Conservation (phyloP, 805 yeast genomes). For the Candida oleophila region DNA sequence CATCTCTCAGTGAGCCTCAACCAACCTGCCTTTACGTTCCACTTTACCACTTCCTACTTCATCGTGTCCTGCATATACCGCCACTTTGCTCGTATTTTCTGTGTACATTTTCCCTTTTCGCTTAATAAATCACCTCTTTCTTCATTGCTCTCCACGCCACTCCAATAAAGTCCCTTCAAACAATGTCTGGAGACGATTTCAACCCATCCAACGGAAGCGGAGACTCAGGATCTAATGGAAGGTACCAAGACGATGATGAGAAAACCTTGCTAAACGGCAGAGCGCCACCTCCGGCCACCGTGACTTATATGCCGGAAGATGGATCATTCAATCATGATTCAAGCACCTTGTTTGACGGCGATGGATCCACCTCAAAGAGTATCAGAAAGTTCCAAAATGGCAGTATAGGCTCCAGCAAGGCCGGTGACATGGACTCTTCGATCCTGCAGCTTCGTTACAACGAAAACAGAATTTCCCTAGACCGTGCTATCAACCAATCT, state of each 20-base stretch:
- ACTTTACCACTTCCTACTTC: too few relatives aligned
- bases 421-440: constrained; percentile 46
- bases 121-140: not conserved
- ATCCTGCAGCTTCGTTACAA: constrained; percentile 76
- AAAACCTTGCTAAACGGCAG: constrained; percentile 3
- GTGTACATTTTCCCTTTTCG: not conserved
- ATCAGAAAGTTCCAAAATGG: not conserved
- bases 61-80: not conserved
- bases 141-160: not conserved
- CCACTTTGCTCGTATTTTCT: too few relatives aligned
- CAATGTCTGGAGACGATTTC: not conserved
- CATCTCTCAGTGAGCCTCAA: too few relatives aligned
- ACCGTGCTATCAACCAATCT: constrained; percentile 56
- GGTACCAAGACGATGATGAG: constrained; percentile 3
- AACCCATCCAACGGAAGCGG: not conserved
- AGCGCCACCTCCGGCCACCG: constrained; percentile 16
- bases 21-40: too few relatives aligned
- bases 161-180: not conserved
- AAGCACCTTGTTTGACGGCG: constrained; percentile 30
- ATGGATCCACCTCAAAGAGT: constrained; percentile 15
- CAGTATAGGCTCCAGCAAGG: not conserved
- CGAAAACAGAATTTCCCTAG: constrained; percentile 64
- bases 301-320: constrained; percentile 33
- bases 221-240: not conserved
- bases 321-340: constrained; percentile 27